Evolutionary conservation across 2,329 filamentous ascomycete species (phyloP).

Genomic region (Scedosporium boydii): DNA sequence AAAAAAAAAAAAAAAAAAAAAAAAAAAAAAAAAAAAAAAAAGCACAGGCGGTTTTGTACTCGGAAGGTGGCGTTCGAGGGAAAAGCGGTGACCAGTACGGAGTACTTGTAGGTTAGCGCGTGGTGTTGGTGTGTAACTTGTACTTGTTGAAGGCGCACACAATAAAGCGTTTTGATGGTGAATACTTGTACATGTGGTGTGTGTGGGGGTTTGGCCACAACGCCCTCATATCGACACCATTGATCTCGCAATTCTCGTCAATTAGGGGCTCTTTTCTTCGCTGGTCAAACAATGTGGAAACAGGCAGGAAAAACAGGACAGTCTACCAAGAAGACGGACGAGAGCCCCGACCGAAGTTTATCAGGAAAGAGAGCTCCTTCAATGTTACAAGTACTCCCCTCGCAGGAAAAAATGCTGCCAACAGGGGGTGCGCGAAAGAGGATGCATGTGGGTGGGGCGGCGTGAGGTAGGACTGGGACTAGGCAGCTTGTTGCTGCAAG

Average conservation of each 20-base stretch:
- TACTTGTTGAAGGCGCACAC: not conserved
- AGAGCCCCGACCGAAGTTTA: no score
- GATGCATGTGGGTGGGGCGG: not conserved
- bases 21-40: not conserved
- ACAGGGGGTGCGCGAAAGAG: not conserved
- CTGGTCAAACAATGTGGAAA: no score
- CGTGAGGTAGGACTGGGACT: not conserved
- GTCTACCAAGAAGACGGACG: no score
- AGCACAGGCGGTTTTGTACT: not conserved
- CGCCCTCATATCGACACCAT: no score
- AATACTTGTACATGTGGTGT: not conserved
- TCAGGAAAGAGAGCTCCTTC: no score
- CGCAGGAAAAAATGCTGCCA: not conserved
- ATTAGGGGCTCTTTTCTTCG: no score
- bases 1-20: no score
- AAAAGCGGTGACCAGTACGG: constrained; percentile 14
- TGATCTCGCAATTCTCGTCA: no score
- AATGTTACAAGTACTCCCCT: no score
- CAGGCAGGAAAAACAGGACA: no score
- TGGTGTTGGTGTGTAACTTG: constrained; percentile 5
- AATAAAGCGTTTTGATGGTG: not conserved
- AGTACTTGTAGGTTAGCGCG: constrained; percentile 10
- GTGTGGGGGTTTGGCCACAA: no score
- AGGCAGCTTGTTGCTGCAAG: not conserved
- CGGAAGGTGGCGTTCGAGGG: constrained; percentile 9